A percentile compares a stretch with the other conserved stretches of the same genome.
phyloP scores from a whole-genome alignment of 257 asterid genomes.

The Nicotiana noctiflora region DNA sequence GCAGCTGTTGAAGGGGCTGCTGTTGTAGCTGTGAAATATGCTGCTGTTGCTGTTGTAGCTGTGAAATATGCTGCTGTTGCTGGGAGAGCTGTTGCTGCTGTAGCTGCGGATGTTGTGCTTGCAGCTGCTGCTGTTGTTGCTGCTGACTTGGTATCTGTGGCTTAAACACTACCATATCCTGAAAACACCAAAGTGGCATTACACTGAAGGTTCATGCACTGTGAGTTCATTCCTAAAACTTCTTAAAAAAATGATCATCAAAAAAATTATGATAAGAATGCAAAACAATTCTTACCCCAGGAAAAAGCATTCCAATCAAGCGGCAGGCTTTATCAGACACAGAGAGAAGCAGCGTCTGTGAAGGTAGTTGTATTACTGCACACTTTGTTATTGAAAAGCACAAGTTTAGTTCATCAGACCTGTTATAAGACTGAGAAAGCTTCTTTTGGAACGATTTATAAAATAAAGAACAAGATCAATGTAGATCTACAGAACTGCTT shows the following conservation, averaged over 20 bases:
- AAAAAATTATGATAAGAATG: not conserved
- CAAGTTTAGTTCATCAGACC: conserved; percentile 3
- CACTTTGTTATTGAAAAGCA: conserved; percentile 37
- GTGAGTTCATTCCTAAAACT: not conserved
- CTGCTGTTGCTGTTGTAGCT: conserved; percentile 16
- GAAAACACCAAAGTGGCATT: conserved; percentile 9
- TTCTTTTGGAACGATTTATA: not conserved
- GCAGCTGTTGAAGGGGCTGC: conserved; percentile 15
- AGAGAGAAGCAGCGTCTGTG: conserved; percentile 87
- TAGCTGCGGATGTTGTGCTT: conserved; percentile 18
- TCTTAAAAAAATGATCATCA: not conserved
- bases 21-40: conserved; percentile 20
- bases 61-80: conserved; percentile 29
- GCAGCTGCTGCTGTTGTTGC: conserved; percentile 32
- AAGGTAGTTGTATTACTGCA: conserved; percentile 96
- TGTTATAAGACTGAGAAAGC: not conserved
- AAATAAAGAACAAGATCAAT: not conserved
- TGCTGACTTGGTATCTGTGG: conserved; percentile 76
- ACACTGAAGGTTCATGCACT: not conserved
- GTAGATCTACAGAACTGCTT: not conserved
- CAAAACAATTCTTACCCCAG: conserved; percentile 59
- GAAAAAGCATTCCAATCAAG: conserved; percentile 97
- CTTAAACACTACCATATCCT: conserved; percentile 99
- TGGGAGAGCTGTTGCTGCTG: conserved; percentile 23
- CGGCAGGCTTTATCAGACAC: conserved; percentile 94